Evolutionary conservation across 1,139 yeast genomes (phyloP), one percentile per base, ranked within the genome.

Genomic region (Debaryomyces subglobosus): DNA sequence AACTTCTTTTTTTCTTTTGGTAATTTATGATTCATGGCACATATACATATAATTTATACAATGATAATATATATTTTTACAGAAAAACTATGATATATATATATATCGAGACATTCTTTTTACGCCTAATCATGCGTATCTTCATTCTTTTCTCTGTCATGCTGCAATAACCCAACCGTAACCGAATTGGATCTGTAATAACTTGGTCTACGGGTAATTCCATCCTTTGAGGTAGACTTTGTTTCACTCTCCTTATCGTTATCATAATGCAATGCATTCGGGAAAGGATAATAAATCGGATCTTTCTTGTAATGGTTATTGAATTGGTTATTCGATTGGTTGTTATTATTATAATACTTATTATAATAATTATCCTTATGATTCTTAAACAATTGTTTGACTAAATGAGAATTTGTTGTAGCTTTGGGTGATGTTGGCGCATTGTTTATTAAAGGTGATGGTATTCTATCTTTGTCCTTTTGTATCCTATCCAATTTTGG

Each of bases 301-400:
- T 71, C 77, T 49, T 76, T 77, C 50, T 69, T 72, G 57, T 77
- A 77, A 54, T 79, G 82, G 52, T 78, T 78, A 48, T 72, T 74
- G 58, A 65, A 78, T 45, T 64, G 66, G 45, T 58, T 57, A 48
- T 57, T 48, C 39, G 41, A 47, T 38, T 49, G 21, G 30, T 41
- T 39, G 15, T 45, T 50, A 23, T 33, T 39, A 21, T 45, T 50
- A 18, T 33, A 25, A n/a, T 29, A 30, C 27, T 36, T 36, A 18
- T 38, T 32, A 35, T 27, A 32, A 25, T 43, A 34, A 32, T 44
- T 44, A 18, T 49, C 55, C 29, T 39, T 46, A 8, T 45, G 48
- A 27, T 37, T 33, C 8, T 44, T 34, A 38, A 44, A 32, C 16
- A 39, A 21, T 41, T 46, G 21, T 38, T 49, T 49, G n/a, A 49